These are phyloP conservation scores for Cucurbita ficifolia DNA, from an alignment of 306 rosid species.

Conservation along the genomic window DNA sequence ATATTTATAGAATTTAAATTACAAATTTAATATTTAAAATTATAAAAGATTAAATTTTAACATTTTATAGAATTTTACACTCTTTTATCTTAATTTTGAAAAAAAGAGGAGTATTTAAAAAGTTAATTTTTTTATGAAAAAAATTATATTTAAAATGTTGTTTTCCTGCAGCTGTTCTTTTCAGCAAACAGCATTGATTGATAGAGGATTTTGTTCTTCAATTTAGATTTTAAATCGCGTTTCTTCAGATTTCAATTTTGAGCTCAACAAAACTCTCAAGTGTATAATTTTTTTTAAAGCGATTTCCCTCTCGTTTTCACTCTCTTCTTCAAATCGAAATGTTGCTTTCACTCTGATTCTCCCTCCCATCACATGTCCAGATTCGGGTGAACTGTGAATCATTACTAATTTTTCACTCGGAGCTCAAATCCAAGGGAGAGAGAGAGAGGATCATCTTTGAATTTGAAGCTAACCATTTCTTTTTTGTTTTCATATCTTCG, in stretches of 20 bases:
- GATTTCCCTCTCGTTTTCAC: neutral
- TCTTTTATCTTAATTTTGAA: no score
- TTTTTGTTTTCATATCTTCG: neutral
- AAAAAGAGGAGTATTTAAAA: no score
- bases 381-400: neutral
- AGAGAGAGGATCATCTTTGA: neutral
- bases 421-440: neutral
- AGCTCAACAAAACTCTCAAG: neutral
- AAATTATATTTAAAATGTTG: no score
- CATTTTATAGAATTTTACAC: no score
- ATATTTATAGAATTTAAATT: no score
- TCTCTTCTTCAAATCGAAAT: neutral
- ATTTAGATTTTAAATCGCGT: neutral
- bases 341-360: neutral
- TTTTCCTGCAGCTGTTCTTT: neutral
- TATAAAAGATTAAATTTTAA: no score
- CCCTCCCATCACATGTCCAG: neutral
- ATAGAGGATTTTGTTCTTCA: neutral
- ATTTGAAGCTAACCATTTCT: neutral
- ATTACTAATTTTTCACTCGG: neutral
- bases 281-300: neutral
- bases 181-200: neutral
- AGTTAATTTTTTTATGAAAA: no score
- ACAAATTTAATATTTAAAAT: no score
- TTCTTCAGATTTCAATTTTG: neutral